Evolutionary conservation across 177 flowering plant genomes (phyloP).

Genomic region (Vitis hybrid): DNA sequence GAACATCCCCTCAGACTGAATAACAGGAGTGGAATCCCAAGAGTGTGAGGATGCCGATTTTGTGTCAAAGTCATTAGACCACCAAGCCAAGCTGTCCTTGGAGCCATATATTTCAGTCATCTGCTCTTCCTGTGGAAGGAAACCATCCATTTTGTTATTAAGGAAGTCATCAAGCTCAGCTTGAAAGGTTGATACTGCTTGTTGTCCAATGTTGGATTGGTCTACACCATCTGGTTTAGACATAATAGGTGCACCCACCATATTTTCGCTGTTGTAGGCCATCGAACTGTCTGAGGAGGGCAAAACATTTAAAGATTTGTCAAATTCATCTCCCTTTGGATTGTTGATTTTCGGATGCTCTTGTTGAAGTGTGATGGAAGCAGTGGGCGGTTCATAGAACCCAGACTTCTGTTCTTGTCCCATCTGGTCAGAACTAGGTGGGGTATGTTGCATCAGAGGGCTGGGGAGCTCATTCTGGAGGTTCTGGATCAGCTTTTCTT

Average conservation of each 20-base stretch:
- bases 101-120: slow-evolving; percentile 34
- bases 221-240: slow-evolving; percentile 11
- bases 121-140: slow-evolving; percentile 24
- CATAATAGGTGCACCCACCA: slow-evolving; percentile 4
- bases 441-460: slow-evolving; percentile 12
- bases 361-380: slow-evolving; percentile 8
- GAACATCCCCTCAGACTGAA: slow-evolving; percentile 41
- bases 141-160: slow-evolving; percentile 18
- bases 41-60: slow-evolving; percentile 47
- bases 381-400: slow-evolving; percentile 15
- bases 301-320: slow-evolving; percentile 24
- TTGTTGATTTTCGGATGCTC: slow-evolving; percentile 1
- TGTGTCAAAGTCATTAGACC: slow-evolving; percentile 53
- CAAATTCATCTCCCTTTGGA: slow-evolving; percentile 13
- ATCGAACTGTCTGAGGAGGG: slow-evolving; percentile 16
- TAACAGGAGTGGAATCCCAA: slow-evolving; percentile 48
- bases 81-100: slow-evolving; percentile 51
- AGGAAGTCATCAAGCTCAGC: slow-evolving; percentile 49
- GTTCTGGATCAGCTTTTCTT: slow-evolving; percentile 45
- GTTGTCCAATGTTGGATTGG: slow-evolving; percentile 10
- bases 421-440: slow-evolving; percentile 11
- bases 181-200: slow-evolving; percentile 31
- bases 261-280: slow-evolving; percentile 3
- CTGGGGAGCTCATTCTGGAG: slow-evolving; percentile 20
- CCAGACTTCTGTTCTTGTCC: slow-evolving; percentile 7